Conservation (phyloP, 2,329 filamentous ascomycete genomes). For the Tothia fuscella region DNA sequence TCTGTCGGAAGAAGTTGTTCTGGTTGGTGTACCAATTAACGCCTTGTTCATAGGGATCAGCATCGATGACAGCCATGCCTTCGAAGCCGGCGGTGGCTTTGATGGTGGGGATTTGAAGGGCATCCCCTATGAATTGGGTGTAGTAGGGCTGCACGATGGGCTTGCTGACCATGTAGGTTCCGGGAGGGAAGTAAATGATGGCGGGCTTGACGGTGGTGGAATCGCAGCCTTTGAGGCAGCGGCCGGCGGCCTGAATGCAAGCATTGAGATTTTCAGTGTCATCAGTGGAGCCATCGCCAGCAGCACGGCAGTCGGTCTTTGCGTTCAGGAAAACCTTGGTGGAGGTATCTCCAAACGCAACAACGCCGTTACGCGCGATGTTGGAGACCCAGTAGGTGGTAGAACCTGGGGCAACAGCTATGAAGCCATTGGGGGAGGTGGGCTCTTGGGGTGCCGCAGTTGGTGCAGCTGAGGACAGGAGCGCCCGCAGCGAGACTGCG, state of each 20-base stretch:
- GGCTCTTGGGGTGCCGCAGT: neutral
- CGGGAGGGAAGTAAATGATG: slow-evolving; percentile 81
- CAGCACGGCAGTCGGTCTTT: slow-evolving; percentile 28
- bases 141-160: slow-evolving; percentile 84
- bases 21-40: slow-evolving; percentile 41
- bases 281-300: slow-evolving; percentile 56
- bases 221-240: slow-evolving; percentile 72
- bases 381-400: slow-evolving; percentile 57
- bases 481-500: neutral
- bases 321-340: slow-evolving; percentile 52
- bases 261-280: slow-evolving; percentile 82
- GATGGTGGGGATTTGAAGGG: slow-evolving; percentile 56
- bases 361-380: slow-evolving; percentile 56
- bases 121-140: slow-evolving; percentile 83
- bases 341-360: slow-evolving; percentile 47
- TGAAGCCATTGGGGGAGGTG: neutral
- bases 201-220: slow-evolving; percentile 75
- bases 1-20: slow-evolving; percentile 44
- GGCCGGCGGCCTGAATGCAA: slow-evolving; percentile 64
- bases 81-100: slow-evolving; percentile 52
- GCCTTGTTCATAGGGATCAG: slow-evolving; percentile 69
- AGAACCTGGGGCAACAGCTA: slow-evolving; percentile 15
- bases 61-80: slow-evolving; percentile 82
- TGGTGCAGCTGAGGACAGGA: slow-evolving; percentile 4
- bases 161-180: slow-evolving; percentile 69